These are phyloP conservation scores for Oemleria cerasiformis DNA, from an alignment of 306 rosid genomes.

Conservation along the genomic window DNA sequence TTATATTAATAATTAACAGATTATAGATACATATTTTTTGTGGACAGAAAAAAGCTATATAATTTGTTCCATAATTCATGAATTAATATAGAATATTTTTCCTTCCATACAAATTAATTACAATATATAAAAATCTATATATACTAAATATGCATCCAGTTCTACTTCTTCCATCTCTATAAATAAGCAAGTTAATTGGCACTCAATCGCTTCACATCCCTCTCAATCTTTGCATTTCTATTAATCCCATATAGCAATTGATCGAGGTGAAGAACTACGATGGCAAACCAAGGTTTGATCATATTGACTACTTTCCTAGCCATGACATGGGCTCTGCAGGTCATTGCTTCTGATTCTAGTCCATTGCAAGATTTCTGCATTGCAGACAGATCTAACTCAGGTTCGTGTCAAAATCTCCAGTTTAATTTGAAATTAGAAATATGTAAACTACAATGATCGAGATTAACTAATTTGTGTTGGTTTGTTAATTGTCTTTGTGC, in stretches of 20 bases:
- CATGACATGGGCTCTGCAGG: background rate
- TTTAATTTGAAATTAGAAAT: background rate
- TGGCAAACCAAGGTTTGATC: conserved; percentile 5
- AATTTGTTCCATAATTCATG: too few relatives aligned
- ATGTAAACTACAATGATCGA: background rate
- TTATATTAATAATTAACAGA: too few relatives aligned
- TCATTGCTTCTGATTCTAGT: background rate
- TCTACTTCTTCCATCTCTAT: background rate
- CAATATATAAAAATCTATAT: too few relatives aligned
- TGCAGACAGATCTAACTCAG: conserved; percentile 27
- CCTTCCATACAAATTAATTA: too few relatives aligned
- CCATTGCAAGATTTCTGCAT: conserved; percentile 20
- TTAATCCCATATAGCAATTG: background rate
- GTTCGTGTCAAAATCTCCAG: background rate
- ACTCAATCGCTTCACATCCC: background rate
- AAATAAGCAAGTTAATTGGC: background rate
- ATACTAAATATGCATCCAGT: background rate
- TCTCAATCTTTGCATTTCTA: background rate
- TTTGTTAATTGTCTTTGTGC: background rate
- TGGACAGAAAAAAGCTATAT: too few relatives aligned
- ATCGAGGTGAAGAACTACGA: background rate
- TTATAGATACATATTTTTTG: too few relatives aligned
- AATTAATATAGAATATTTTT: too few relatives aligned
- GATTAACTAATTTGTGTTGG: background rate
- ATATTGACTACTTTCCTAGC: background rate